Percentiles rank a stretch among this genome's conserved stretches.
phyloP scores from a whole-genome alignment of 352 stramenopile species.

The Chrysophaeum taylorii region DNA sequence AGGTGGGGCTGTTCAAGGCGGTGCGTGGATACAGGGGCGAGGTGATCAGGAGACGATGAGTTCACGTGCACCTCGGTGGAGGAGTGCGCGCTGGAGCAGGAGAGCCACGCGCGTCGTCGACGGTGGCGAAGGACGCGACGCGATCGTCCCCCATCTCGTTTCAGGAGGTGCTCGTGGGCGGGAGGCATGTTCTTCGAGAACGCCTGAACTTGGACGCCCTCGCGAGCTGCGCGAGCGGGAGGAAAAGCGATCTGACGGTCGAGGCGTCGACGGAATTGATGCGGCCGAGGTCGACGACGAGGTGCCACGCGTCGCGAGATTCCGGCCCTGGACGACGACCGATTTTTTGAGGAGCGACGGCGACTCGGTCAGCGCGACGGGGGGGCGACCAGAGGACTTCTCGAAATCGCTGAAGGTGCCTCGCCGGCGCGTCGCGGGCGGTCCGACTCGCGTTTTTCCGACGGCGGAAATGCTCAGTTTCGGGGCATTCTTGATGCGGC shows the following conservation, averaged over 20 bases:
- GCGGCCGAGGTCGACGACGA: neutral
- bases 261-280: neutral
- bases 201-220: neutral
- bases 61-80: no score
- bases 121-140: neutral
- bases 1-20: no score
- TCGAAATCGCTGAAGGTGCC: neutral
- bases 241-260: neutral
- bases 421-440: no score
- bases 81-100: no score
- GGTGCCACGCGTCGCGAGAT: no score
- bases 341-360: no score
- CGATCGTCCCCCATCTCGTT: no score
- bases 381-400: no score
- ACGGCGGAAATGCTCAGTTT: neutral
- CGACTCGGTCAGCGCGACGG: no score
- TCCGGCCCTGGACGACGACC: constrained; percentile 6
- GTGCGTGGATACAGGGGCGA: no score
- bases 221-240: neutral
- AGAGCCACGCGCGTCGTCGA: constrained; percentile 6
- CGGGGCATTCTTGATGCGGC: no score
- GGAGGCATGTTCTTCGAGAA: neutral
- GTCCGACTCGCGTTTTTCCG: neutral
- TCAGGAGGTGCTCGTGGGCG: neutral
- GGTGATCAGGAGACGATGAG: no score